Conservation (phyloP, 140 eudicot genomes). For the Flaveria floridana region DNA sequence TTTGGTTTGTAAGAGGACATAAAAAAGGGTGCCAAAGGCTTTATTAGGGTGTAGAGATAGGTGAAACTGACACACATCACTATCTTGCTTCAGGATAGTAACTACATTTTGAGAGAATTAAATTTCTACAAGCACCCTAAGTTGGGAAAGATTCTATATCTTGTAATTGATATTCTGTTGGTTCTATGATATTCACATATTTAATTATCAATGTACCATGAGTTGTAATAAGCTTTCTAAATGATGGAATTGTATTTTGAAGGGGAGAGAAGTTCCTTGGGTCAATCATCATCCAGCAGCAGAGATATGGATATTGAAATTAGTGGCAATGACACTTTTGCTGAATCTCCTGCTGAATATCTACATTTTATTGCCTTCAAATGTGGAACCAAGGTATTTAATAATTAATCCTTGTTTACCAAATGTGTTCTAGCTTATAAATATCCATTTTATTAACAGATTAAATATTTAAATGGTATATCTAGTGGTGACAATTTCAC, state of each 20-base stretch:
- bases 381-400: conserved; percentile 84
- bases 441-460: not conserved
- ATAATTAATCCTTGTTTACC: not conserved
- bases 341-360: conserved; percentile 66
- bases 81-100: not conserved
- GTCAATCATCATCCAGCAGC: conserved; percentile 57
- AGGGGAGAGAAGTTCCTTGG: conserved; percentile 67
- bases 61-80: not conserved
- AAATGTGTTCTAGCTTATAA: not conserved
- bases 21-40: not conserved
- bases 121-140: not conserved
- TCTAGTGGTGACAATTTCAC: not conserved
- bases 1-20: not conserved
- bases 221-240: not conserved
- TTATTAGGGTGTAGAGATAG: not conserved
- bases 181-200: conserved; percentile 1
- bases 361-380: conserved; percentile 74
- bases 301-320: conserved; percentile 64
- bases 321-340: conserved; percentile 47
- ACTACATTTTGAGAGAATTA: not conserved
- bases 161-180: conserved; percentile 1
- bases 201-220: not conserved
- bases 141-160: conserved; percentile 15
- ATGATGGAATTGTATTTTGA: conserved; percentile 20
- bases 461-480: not conserved